Evolutionary conservation across 1,139 yeast genomes (phyloP).

Genomic region (Zygotorulaspora mrakii): DNA sequence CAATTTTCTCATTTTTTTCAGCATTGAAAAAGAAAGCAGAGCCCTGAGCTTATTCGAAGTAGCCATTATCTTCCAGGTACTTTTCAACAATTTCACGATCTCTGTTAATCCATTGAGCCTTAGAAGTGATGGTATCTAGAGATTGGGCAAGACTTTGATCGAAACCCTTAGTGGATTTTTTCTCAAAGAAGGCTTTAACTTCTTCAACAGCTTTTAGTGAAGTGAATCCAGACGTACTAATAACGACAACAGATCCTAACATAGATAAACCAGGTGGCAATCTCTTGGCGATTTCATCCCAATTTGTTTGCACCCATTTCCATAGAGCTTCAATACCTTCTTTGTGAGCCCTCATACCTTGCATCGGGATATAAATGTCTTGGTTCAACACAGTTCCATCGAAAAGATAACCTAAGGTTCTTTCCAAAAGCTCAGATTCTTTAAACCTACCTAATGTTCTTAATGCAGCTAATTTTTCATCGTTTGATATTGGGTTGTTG

Average conservation of each 20-base stretch:
- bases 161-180: slow-evolving; percentile 65
- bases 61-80: slow-evolving; percentile 53
- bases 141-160: slow-evolving; percentile 72
- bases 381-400: slow-evolving; percentile 74
- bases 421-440: slow-evolving; percentile 53
- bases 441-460: slow-evolving; percentile 70
- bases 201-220: slow-evolving; percentile 54
- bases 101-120: slow-evolving; percentile 62
- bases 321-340: slow-evolving; percentile 64
- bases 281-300: slow-evolving; percentile 59
- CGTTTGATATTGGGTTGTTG: slow-evolving; percentile 60
- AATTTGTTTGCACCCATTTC: slow-evolving; percentile 73
- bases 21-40: background rate
- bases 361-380: slow-evolving; percentile 77
- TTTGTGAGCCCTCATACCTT: slow-evolving; percentile 59
- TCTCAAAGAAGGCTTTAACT: slow-evolving; percentile 56
- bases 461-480: slow-evolving; percentile 74
- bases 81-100: slow-evolving; percentile 51
- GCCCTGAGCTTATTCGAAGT: slow-evolving; percentile 24
- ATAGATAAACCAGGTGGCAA: slow-evolving; percentile 82
- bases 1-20: slow-evolving; percentile 4
- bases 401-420: slow-evolving; percentile 57
- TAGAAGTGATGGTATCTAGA: slow-evolving; percentile 60
- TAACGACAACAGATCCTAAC: slow-evolving; percentile 66
- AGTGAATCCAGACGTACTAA: slow-evolving; percentile 64